Percentiles rank a stretch among this genome's conserved stretches.
These are phyloP conservation scores for Ceratocystis eucalypticola DNA, from an alignment of 2,329 filamentous ascomycete genomes.

Conservation along the genomic window DNA sequence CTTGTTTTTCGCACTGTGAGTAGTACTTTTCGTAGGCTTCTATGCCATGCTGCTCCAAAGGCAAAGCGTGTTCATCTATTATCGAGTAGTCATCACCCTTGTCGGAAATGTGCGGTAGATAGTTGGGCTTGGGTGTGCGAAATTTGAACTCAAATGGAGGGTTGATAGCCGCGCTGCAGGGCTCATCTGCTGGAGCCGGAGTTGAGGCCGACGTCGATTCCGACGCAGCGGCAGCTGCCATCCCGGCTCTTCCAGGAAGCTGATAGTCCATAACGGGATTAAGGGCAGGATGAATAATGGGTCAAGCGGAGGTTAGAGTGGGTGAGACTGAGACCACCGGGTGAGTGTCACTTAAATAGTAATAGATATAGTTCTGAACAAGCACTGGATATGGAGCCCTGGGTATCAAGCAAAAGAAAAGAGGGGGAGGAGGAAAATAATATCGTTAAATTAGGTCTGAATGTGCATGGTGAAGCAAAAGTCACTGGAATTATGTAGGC, in stretches of 20 bases:
- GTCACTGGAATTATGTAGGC: neutral
- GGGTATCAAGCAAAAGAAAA: neutral
- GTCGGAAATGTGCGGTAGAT: slow-evolving; percentile 42
- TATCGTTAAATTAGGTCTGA: too few species aligned
- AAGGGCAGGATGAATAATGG: neutral
- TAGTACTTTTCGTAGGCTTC: slow-evolving; percentile 44
- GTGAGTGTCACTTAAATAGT: neutral
- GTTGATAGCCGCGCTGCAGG: slow-evolving; percentile 27
- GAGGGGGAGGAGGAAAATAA: too few species aligned
- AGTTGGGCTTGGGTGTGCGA: slow-evolving; percentile 45
- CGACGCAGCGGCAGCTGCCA: slow-evolving; percentile 8
- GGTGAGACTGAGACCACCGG: neutral
- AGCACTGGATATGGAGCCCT: neutral
- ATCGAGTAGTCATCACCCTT: slow-evolving; percentile 38
- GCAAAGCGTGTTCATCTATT: slow-evolving; percentile 39
- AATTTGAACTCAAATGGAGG: slow-evolving; percentile 33
- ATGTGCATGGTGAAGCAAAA: neutral
- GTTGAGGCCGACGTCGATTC: slow-evolving; percentile 7
- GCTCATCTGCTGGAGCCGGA: slow-evolving; percentile 15
- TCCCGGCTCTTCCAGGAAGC: neutral
- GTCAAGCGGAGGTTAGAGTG: neutral
- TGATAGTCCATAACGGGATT: slow-evolving; percentile 8
- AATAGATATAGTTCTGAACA: neutral
- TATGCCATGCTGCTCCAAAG: slow-evolving; percentile 38
- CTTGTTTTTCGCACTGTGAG: slow-evolving; percentile 43